Conservation (phyloP, 2,329 filamentous ascomycete genomes). For the Lithohypha guttulata region DNA sequence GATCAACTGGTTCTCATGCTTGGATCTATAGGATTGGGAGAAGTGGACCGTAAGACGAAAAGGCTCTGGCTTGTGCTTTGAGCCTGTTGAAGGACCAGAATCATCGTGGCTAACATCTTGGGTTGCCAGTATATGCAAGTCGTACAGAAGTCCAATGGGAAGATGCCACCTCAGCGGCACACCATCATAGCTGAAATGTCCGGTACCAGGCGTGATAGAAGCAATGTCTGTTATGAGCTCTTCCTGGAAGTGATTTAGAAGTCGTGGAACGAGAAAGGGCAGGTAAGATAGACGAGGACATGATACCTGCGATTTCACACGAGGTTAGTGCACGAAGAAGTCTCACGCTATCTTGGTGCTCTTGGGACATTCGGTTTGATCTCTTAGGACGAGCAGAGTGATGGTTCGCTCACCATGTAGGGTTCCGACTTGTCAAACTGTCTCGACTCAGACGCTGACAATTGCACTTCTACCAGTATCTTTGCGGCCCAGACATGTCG, state of each 20-base stretch:
- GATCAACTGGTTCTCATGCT: constrained; percentile 43
- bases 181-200: constrained; percentile 57
- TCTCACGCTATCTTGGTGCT: no score
- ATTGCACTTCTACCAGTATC: constrained; percentile 49
- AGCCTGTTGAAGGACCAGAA: constrained; percentile 8
- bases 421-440: constrained; percentile 50
- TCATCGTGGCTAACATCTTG: constrained; percentile 37
- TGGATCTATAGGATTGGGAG: constrained; percentile 13
- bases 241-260: constrained; percentile 52
- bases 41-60: constrained; percentile 57
- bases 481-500: constrained; percentile 45
- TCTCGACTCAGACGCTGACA: constrained; percentile 49
- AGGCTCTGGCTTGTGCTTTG: constrained; percentile 34
- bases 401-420: constrained; percentile 41
- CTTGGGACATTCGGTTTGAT: background rate
- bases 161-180: constrained; percentile 65
- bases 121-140: constrained; percentile 44
- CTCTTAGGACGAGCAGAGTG: background rate
- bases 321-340: background rate
- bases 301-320: constrained; percentile 37
- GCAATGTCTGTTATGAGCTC: constrained; percentile 49
- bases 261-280: constrained; percentile 50
- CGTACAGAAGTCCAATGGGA: constrained; percentile 57
- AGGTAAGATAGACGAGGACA: constrained; percentile 58
- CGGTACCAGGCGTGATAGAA: constrained; percentile 35